These are phyloP conservation scores for Cercophora scortea DNA, from an alignment of 495 filamentous ascomycete species.

Conservation along the genomic window DNA sequence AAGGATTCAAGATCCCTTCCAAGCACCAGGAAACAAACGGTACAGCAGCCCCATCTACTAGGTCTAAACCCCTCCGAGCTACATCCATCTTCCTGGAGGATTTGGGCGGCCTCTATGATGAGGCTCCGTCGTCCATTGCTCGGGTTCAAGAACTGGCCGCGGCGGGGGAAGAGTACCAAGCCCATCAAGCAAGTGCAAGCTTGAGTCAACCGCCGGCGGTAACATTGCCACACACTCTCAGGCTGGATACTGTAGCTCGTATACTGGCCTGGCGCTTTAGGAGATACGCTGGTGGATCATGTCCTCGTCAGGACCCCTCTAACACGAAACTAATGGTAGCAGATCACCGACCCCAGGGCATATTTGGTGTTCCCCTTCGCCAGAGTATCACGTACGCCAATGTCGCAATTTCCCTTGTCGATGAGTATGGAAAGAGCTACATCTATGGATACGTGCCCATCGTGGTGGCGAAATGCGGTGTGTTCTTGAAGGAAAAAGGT, in stretches of 20 bases:
- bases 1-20: slow-evolving; percentile 67
- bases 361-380: slow-evolving; percentile 92
- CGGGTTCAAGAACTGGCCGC: slow-evolving; percentile 8
- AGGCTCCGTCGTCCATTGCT: slow-evolving; percentile 10
- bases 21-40: slow-evolving; percentile 74
- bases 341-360: slow-evolving; percentile 43
- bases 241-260: slow-evolving; percentile 13
- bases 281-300: slow-evolving; percentile 4
- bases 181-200: slow-evolving; percentile 1
- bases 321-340: slow-evolving; percentile 17
- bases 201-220: slow-evolving; percentile 11
- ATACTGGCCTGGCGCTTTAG: slow-evolving; percentile 11
- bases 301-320: slow-evolving; percentile 1
- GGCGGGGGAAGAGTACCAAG: slow-evolving; percentile 2
- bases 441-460: slow-evolving; percentile 99
- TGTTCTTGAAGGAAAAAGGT: slow-evolving; percentile 99
- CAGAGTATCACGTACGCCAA: slow-evolving; percentile 97
- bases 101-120: slow-evolving; percentile 9
- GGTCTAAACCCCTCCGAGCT: slow-evolving; percentile 5
- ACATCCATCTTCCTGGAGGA: slow-evolving; percentile 14
- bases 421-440: slow-evolving; percentile 84
- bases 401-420: slow-evolving; percentile 92
- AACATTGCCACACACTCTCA: slow-evolving; percentile 4
- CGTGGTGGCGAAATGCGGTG: slow-evolving; percentile 96
- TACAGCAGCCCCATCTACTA: slow-evolving; percentile 33